phyloP scores from a whole-genome alignment of 208 protist species.

The Wallacemonas sp. region DNA sequence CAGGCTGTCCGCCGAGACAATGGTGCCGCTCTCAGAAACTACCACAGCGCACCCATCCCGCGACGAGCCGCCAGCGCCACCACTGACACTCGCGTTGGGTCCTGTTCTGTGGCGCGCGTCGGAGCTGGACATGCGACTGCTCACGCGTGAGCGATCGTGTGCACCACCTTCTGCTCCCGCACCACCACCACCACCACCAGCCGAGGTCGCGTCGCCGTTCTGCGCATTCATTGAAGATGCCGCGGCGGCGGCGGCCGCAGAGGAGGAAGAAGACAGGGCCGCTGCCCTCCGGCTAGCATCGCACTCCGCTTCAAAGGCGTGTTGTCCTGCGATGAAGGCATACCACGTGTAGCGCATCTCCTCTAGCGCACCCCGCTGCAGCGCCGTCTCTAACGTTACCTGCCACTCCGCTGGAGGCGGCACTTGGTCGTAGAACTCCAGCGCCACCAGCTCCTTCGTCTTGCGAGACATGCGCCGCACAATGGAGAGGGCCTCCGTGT shows the following conservation, averaged over 20 bases:
- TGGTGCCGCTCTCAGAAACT: constrained; percentile 9
- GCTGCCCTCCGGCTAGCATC: neutral
- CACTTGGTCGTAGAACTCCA: constrained; percentile 74
- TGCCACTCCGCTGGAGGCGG: constrained; percentile 49
- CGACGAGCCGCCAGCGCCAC: neutral
- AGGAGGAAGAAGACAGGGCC: neutral
- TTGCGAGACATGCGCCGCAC: constrained; percentile 44
- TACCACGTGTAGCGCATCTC: constrained; percentile 58
- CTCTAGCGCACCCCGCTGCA: constrained; percentile 37
- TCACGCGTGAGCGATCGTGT: neutral
- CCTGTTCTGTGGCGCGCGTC: neutral
- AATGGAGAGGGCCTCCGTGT: constrained; percentile 40
- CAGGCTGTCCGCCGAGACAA: neutral
- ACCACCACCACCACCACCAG: neutral
- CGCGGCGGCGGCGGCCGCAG: neutral
- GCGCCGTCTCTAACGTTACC: constrained; percentile 33
- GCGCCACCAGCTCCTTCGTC: constrained; percentile 56
- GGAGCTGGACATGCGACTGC: constrained; percentile 2
- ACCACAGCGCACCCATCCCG: neutral
- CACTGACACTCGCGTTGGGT: neutral
- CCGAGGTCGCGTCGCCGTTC: too few species aligned
- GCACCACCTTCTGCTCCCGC: neutral
- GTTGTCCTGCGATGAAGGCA: constrained; percentile 13
- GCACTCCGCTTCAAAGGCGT: neutral
- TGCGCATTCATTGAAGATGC: too few species aligned